Evolutionary conservation across 495 filamentous ascomycete genomes (phyloP), one percentile per base, ranked within the genome.

Genomic region (Aspergillus avenaceus): DNA sequence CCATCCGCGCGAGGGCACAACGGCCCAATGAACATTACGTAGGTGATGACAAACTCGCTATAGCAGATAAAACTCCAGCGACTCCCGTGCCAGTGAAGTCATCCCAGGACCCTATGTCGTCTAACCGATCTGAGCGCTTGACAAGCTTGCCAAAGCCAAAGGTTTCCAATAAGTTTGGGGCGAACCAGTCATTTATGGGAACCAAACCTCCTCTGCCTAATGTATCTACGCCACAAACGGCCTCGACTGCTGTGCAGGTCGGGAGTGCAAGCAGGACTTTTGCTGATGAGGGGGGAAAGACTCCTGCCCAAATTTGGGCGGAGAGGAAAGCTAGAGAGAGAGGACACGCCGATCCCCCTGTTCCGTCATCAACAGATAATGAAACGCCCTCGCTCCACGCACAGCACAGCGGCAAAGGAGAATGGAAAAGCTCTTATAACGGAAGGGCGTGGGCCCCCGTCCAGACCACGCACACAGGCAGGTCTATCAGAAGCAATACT

Each of bases 221-320:
- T 40, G 81, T 70, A 0, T 79, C 87, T 21, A 76, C 76, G 6
- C 57, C 74, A 6, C 79, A 78, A 40, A 61, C 80, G 27, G 63
- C 74, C 11, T 63, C 81, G 16, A 56, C 78, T 31, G 62, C 76
- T 7, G 67, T 80, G 0, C 83, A 83, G 26, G 74, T 95, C 38
- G 91, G 91, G 21, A 77, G 81, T 49, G 91, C 91, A 29, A 95
- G 90, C 66, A 80, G 87, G 56, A 96, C 90, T 19, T 98, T 96
- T 75, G 92, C 93, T 3, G 90, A 97, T 50, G 76, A 95, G 68
- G 92, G 87, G 49, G 92, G 91, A 40, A 99, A 97, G 72, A 97
- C 93, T 5, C 93, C 93, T 14, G 91, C 95, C 19, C 93, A 99
- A 63, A 65, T 96, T 14, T 99, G 93, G 93, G 91, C 91, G 0